Base-by-base conservation (phyloP, 805 yeast species). In the Metschnikowia lunata region DNA sequence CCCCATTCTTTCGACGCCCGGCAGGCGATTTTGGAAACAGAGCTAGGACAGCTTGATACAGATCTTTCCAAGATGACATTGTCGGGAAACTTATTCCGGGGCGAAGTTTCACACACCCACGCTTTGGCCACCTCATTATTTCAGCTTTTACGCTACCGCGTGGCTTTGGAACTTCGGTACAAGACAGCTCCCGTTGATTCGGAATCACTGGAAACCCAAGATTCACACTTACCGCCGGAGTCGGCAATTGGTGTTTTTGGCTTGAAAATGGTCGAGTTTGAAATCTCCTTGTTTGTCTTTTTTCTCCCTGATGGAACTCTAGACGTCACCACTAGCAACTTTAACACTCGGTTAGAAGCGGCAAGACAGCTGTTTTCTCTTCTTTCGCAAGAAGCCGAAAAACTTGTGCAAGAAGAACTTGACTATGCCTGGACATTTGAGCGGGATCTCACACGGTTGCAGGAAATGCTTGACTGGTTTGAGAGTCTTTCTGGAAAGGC, bases 1-100 rank as follows among this genome's bases (percentile, higher is more conserved):
- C 2, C 4, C 18, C 27, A 1, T 8, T 26, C 30, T 8, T 36
- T 36, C 15, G 38, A 23, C 11, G 14, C 7, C 18, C 26, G 14
- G 26, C 9, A 8, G 8, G 8, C 27, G 18, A 11, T 7, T 6
- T 26, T 26, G 2, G 38, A 26, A 15, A 9, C 26, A 12, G 33
- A 8, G 35, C 26, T 33, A 10, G n/a, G 10, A 12, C 32, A 32
- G 26, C 15, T 40, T 23, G 13, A 32, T n/a, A 30, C 34, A 7
- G 43, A 34, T 2, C 18, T 28, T 12, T 10, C 33, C 11, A 12
- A 40, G 7, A 31, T 41, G 28, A 31, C 27, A 7, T 13, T 32
- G 12, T n/a, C 32, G 8, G 44, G 44, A 14, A 41, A 41, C 13
- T 7, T 41, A 3, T 41, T 34, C 13, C 30, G 40, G 23, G n/a